Evolutionary conservation across 352 stramenopile species (phyloP), one percentile per base, ranked within the genome.

Genomic region (Pythium rhizo-oryzae): DNA sequence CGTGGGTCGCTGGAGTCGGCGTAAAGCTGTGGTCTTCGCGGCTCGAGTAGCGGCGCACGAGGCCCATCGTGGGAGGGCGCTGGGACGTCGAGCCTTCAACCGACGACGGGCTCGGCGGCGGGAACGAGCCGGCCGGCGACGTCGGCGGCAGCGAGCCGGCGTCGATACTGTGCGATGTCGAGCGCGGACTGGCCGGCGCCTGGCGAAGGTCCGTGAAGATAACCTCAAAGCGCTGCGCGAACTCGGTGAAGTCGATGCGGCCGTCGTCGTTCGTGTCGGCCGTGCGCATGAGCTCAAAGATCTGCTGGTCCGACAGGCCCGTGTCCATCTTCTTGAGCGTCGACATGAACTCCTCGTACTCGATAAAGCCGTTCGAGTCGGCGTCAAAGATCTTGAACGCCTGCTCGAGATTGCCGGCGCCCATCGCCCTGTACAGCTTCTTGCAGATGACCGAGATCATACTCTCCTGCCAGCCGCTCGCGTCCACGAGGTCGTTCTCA

Each of bases 301-400:
- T 91, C 76, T 96, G 91, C 62, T 94, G 83, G 62, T 97, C 91
- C 35, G 89, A 94, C 9, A 98, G 77, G 1, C 93, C 93, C 13
- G 93, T 97, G 68, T 98, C 90, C 79, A 98, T 94, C 54, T 82
- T 85, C 79, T 97, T 97, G 58, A 98, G 78, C 35, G 89, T 90
- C 18, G 76, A 76, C 62, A 97, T 85, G 70, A 98, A 98, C 78
- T 98, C 93, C 18, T 98, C 91, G 74, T 97, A 98, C 75, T 97
- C 92, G 54, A 98, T 97, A 59, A 87, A 95, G 35, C 91, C 92
- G 61, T 84, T 95, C 13, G 84, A 80, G 70, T 98, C 92, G 2
- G 89, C 78, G 64, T 98, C 93, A 67, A 98, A 98, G 13, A 97
- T 76, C 65, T 90, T 84, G 74, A 98, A 98, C 11, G 93, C 93